Percentiles rank a stretch among this genome's conserved stretches.
Evolutionary conservation across 352 stramenopile genomes (phyloP).

Genomic region (Globisporangium camurandrum): DNA sequence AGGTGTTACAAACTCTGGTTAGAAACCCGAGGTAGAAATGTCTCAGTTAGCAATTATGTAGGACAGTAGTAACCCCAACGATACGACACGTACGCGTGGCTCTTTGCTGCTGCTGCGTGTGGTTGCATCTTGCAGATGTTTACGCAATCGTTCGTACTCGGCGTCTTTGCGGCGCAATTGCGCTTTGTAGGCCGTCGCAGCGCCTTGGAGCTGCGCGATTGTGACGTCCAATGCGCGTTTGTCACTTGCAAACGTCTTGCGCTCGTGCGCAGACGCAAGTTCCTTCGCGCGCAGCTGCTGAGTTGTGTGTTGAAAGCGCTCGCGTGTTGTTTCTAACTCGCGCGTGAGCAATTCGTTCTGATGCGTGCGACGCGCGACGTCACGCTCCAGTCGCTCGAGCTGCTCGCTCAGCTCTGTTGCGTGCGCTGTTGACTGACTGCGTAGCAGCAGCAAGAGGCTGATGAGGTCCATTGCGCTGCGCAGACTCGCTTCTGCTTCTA

Average conservation of each 20-base stretch:
- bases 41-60: too few relatives aligned
- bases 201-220: slow-evolving; percentile 39
- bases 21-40: too few relatives aligned
- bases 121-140: slow-evolving; percentile 53
- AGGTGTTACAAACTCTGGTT: too few relatives aligned
- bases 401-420: slow-evolving; percentile 45
- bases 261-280: slow-evolving; percentile 35
- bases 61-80: too few relatives aligned
- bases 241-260: slow-evolving; percentile 42
- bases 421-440: slow-evolving; percentile 41
- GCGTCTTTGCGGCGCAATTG: slow-evolving; percentile 68
- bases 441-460: slow-evolving; percentile 54
- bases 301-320: slow-evolving; percentile 46
- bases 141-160: slow-evolving; percentile 65
- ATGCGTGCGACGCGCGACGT: slow-evolving; percentile 43
- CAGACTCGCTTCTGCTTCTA: slow-evolving; percentile 28
- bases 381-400: slow-evolving; percentile 32
- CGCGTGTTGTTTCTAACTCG: slow-evolving; percentile 41
- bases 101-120: slow-evolving; percentile 44
- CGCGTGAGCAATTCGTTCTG: slow-evolving; percentile 30
- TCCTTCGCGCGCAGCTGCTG: slow-evolving; percentile 64
- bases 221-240: slow-evolving; percentile 66
- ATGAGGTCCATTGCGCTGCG: slow-evolving; percentile 60
- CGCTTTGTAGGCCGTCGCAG: slow-evolving; percentile 68
- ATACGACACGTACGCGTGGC: slow-evolving; percentile 34